Evolutionary conservation across 495 filamentous ascomycete species (phyloP), one percentile per base, ranked within the genome.

Genomic region (Penicillium paxilli): DNA sequence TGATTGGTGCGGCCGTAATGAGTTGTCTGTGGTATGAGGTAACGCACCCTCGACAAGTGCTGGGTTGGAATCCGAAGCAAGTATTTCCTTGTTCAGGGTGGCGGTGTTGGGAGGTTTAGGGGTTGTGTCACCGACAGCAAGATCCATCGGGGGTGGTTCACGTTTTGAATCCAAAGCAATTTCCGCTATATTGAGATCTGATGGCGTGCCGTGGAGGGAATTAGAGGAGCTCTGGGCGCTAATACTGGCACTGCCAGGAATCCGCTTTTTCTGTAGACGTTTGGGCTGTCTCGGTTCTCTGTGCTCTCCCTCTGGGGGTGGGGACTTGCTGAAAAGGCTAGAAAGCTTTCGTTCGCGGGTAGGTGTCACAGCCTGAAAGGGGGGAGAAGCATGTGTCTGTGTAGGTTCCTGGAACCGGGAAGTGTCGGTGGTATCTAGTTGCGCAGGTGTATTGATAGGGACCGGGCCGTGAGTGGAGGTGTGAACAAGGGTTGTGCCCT

Each of bases 181-280:
- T 24, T 62, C 56, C 24, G 53, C 44, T 9, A 51, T 32, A 11
- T 38, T 61, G 2, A 54, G 50, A 19, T 73, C 67, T 26, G 64
- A 69, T 44, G 66, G 63, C 47, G 63, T 57, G 59, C 72, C 49
- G 25, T 82, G 77, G 14, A 97, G 72, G 3, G 91, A 96, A 1
- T 86, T 80, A 6, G 83, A 85, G 6, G 92, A 97, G 54, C 90
- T 94, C 53, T 96, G 89, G 1, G 92, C 91, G 59, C 91, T 95
- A 24, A 81, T 84, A 57, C 89, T 90, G 16, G 84, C 76, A 60
- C 87, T 89, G 16, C 85, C 83, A 2, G 86, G 84, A 23, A 88
- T 74, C 33, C 87, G 81, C 72, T 88, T 92, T 72, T 97, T 97
- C 64, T 81, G 85, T 56, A 97, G 69, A 68, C 93, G 93, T 55